Base-by-base conservation (phyloP, 306 rosid genomes). In the Quercus agrifolia region DNA sequence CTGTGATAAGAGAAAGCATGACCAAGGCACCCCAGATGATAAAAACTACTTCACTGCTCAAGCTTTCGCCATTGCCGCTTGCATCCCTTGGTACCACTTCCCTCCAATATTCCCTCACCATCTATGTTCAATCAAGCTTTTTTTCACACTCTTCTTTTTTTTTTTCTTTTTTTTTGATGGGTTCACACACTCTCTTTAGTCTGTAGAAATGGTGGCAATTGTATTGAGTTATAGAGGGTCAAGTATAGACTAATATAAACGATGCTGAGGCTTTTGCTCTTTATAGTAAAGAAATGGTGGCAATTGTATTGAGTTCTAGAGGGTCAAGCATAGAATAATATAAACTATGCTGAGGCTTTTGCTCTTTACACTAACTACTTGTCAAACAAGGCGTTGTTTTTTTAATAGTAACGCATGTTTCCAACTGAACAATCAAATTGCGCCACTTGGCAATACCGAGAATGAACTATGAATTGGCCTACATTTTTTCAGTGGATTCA, bases 31-130 rank as follows among this genome's bases (percentile, higher is more conserved):
- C 87, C 79, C 85, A 90, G 21, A 94, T 54, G 70, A 82, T 63
- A 51, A 81, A 63, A 80, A 83, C 74, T 20, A 77, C 46, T 38
- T 38, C 20, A 23, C 72, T 82, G 27, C 82, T 75, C 12, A 85
- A 74, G 58, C 89, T 81, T 79, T 81, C 77, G 46, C 74, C 80
- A 57, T 41, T 49, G 21, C 74, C 69, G 9, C 64, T 81, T 25
- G 77, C 80, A 20, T 71, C 28, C 21, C 84, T 83, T 25, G 54
- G 17, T 59, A n/a, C 74, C 18, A 80, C 56, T 81, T 75, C 92
- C 81, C 77, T 82, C 88, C 77, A 38, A 38, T 38, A 82, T 59
- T 78, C 86, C 76, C 88, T 93, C 63, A 57, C 89, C 97, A 91
- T 93, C 71, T 82, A 5, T 31, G 15, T 20, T 13, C 23, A 56